Evolutionary conservation across 179 eudicot genomes (phyloP), one percentile per base, ranked within the genome.

Genomic region (Spinacia oleracea): DNA sequence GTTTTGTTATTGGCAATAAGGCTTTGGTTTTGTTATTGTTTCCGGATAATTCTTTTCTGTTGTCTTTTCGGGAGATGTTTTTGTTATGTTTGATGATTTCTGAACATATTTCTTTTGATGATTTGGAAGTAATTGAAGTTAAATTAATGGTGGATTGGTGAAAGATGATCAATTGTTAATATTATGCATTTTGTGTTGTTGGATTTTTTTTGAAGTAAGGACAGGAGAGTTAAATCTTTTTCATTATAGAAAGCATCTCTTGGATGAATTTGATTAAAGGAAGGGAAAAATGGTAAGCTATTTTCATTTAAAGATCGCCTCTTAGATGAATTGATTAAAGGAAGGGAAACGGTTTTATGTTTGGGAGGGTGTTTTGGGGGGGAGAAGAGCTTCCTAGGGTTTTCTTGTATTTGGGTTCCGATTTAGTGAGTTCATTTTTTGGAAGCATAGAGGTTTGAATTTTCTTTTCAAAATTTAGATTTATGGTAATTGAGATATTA

Each of bases 271-370:
- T 38, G 1, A 21, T 51, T 53, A 16, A 51, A 31, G n/a, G 69
- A 63, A 63, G 42, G 70, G 16, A 69, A 21, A 10, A n/a, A n/a
- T n/a, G n/a, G n/a, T n/a, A n/a, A n/a, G n/a, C n/a, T n/a, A n/a
- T 5, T 9, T 18, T 10, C 20, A 9, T 70, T 20, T 27, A 40
- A 72, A 38, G 60, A 31, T 46, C 0, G 18, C 1, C 14, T 53
- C 62, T 32, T 72, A 20, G 42, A 72, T 34, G 25, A 34, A 21
- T 72, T 18, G n/a, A 20, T 50, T 51, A 25, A 50, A 29, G 38
- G 69, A 63, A 63, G 42, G 70, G 16, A 69, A 21, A 10, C 16
- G 73, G 55, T 70, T 38, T 70, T 43, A 25, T 45, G 56, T 45
- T 23, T 23, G 73, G 51, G 50, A n/a, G 29, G 4, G 1, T 29